Evolutionary conservation across 139 green algal species (phyloP).

Genomic region (Micractinium conductrix): DNA sequence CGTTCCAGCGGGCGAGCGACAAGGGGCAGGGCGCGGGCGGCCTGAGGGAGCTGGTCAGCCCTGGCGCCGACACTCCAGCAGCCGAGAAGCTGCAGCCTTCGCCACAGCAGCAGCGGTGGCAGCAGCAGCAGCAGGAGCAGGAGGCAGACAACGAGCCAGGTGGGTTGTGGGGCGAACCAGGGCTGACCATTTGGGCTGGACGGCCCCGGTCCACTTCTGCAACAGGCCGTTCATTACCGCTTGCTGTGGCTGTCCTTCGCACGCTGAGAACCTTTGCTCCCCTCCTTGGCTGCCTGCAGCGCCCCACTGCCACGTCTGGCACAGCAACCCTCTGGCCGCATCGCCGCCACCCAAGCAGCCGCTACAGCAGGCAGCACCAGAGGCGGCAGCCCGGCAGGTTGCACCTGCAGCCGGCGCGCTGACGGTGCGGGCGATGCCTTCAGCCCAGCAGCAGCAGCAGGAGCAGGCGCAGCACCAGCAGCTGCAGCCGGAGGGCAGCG

Average conservation of each 20-base stretch:
- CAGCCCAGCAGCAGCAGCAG: not conserved
- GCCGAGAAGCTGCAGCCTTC: too few relatives aligned
- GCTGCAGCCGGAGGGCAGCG: not conserved
- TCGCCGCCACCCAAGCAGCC: constrained; percentile 12
- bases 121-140: too few relatives aligned
- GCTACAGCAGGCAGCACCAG: not conserved
- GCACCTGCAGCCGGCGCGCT: not conserved
- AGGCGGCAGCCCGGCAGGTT: not conserved
- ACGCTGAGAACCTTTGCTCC: not conserved
- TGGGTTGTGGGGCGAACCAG: not conserved
- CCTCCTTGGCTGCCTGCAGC: not conserved
- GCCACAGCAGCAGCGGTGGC: too few relatives aligned
- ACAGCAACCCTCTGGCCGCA: constrained; percentile 23
- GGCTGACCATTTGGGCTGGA: not conserved
- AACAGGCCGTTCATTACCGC: too few relatives aligned
- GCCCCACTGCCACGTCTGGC: constrained; percentile 3
- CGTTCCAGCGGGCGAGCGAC: not conserved
- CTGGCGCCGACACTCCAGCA: not conserved
- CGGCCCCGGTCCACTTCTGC: too few relatives aligned
- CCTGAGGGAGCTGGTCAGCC: constrained; percentile 12
- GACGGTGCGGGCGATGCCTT: not conserved
- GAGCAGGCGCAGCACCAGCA: not conserved
- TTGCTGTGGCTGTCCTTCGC: not conserved
- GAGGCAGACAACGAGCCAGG: too few relatives aligned
- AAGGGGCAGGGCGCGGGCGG: not conserved